Base-by-base conservation (phyloP, 768 basidiomycete species). In the Leccinum pellstonianum region DNA sequence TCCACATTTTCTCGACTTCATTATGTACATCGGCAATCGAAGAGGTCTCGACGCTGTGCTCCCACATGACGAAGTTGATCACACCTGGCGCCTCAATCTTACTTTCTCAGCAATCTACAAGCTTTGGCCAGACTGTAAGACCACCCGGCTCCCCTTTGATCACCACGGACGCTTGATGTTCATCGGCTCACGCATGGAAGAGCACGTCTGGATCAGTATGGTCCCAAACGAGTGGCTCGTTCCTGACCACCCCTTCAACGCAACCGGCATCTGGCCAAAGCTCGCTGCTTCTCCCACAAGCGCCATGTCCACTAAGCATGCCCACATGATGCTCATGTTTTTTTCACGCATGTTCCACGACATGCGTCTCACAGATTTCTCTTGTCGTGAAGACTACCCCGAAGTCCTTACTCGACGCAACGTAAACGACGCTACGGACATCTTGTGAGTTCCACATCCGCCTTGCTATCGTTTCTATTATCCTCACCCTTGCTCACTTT, bases 171-270 rank as follows among this genome's bases (percentile, higher is more conserved):
- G 25, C 25, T 25, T 25, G 25, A 25, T 25, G 25, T 25, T 25
- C 25, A 25, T 25, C 25, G 25, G 25, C 25, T 25, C 25, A 25
- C 25, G 25, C 25, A 25, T 25, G 25, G 10, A 58, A 1, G 60
- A 61, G 4, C 47, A 61, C 0, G 3, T 37, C 6, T 61, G 57
- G 57, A 25, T 61, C 0, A n/a, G 38, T 5, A 58, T 61, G 52
- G 48, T 50, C 0, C 60, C 60, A 0, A 58, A 58, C 8, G 57
- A 58, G 2, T 54, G 52, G 57, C 47, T 58, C 4, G 10, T 38
- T 0, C 35, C 52, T 0, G 23, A 58, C 8, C 57, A 58, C 19
- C 57, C 43, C 0, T 14, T 54, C 29, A 58, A 58, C 1, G 60
- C 56, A 0, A 48, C 27, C 0, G 29, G 35, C 1, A 0, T 19